Percentiles rank a stretch among this genome's conserved stretches.
These are phyloP conservation scores for Hypoxylon sp. DNA, from an alignment of 2,329 filamentous ascomycete genomes.

Conservation along the genomic window DNA sequence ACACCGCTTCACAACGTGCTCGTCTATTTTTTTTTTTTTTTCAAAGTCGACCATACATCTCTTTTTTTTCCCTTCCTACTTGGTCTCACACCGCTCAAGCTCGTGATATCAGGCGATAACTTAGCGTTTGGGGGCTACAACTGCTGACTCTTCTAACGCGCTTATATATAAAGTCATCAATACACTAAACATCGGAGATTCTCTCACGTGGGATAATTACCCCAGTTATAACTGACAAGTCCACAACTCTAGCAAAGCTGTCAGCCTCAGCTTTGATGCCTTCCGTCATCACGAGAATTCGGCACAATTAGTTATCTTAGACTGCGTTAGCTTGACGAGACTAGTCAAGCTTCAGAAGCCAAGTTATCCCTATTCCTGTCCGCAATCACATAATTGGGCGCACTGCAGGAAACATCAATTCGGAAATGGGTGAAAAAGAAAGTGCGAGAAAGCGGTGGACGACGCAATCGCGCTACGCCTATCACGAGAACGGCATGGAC, in stretches of 20 bases:
- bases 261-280: conserved; percentile 31
- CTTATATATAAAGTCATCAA: conserved; percentile 17
- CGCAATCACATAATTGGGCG: conserved; percentile 32
- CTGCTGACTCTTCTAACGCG: conserved; percentile 19
- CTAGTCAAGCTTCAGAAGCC: conserved; percentile 31
- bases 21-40: conserved; percentile 19
- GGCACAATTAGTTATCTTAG: conserved; percentile 31
- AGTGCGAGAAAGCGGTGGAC: conserved; percentile 41
- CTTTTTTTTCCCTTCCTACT: conserved; percentile 3
- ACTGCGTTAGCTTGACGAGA: conserved; percentile 31
- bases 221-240: conserved; percentile 16
- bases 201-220: conserved; percentile 23
- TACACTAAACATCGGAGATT: conserved; percentile 13
- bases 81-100: conserved; percentile 38
- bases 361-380: conserved; percentile 23
- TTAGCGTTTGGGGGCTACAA: conserved; percentile 21
- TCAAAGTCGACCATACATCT: not conserved
- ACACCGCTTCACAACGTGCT: conserved; percentile 42
- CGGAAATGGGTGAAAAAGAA: conserved; percentile 36
- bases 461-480: conserved; percentile 27
- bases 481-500: conserved; percentile 36
- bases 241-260: conserved; percentile 15
- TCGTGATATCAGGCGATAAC: conserved; percentile 19
- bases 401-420: conserved; percentile 36
- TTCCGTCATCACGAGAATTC: conserved; percentile 38